Evolutionary conservation across 306 rosid genomes (phyloP), one percentile per base, ranked within the genome.

Genomic region (Delonix regia): DNA sequence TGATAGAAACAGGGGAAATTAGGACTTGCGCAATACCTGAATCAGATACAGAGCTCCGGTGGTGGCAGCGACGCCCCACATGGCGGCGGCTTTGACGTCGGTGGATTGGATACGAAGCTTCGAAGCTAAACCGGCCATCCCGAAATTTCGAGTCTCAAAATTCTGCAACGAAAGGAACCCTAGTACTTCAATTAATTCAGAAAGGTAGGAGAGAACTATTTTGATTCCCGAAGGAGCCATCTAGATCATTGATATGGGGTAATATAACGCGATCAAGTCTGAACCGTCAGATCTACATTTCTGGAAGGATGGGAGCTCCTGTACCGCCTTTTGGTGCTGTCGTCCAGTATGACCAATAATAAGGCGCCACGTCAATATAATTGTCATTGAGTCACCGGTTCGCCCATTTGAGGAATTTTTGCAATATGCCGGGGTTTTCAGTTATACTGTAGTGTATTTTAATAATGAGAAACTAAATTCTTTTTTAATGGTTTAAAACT

Each of bases 41-140:
- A 90, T 34, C 69, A 92, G 60, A 85, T 88, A 92, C 38, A 92
- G 84, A 60, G 88, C 96, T 15, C 83, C 84, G 39, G 90, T 45
- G n/a, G 62, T 61, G 83, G 97, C 94, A 11, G 97, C 89, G 38
- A 92, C 86, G n/a, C 97, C 97, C 99, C 97, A 95, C 77, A 69
- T 27, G 74, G 90, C 97, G 25, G 95, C 92, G 83, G 98, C 85
- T 83, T 92, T 83, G 88, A 95, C 62, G 49, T 86, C 90, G 6
- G 85, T 55, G 24, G 90, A 9, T 76, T 91, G 97, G 47, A 84
- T 55, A 73, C 93, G 94, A 53, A 77, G 21, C 80, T 60, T 86
- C 25, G 91, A 47, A 16, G 85, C 83, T 74, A 83, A 80, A 69
- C 89, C 86, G 34, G 90, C 90, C 92, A 87, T 88, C 63, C 83